A percentile compares a stretch with the other conserved stretches of the same genome.
These are phyloP conservation scores for Syzygium aqueum DNA, from an alignment of 345 rosid genomes.

Conservation along the genomic window DNA sequence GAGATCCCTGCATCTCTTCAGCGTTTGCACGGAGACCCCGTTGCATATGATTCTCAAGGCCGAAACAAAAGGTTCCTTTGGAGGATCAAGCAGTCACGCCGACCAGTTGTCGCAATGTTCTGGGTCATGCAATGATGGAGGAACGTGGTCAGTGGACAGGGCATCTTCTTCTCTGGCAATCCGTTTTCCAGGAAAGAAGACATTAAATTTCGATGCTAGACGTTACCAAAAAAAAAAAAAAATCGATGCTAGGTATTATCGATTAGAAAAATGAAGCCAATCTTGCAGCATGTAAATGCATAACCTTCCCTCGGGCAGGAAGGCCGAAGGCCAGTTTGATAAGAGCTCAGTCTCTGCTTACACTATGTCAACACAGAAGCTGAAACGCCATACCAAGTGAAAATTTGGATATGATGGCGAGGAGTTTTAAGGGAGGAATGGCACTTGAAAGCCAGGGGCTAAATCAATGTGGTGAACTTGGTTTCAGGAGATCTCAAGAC, in stretches of 20 bases:
- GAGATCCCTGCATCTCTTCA: background rate
- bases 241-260: background rate
- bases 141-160: background rate
- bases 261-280: background rate
- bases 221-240: too few relatives aligned
- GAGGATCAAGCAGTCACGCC: background rate
- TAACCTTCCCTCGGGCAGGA: background rate
- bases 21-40: background rate
- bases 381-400: fast-evolving
- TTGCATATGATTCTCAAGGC: background rate
- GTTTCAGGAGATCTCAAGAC: background rate
- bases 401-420: background rate
- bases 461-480: background rate
- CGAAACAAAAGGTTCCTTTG: background rate
- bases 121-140: background rate
- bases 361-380: background rate
- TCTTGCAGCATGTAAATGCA: background rate
- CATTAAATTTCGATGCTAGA: background rate
- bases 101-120: background rate
- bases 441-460: background rate
- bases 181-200: background rate
- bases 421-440: background rate
- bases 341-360: background rate
- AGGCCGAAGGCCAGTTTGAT: background rate
- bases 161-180: background rate